Evolutionary conservation across 495 filamentous ascomycete species (phyloP), one percentile per base, ranked within the genome.

Genomic region (Parathielavia hyrcaniae): DNA sequence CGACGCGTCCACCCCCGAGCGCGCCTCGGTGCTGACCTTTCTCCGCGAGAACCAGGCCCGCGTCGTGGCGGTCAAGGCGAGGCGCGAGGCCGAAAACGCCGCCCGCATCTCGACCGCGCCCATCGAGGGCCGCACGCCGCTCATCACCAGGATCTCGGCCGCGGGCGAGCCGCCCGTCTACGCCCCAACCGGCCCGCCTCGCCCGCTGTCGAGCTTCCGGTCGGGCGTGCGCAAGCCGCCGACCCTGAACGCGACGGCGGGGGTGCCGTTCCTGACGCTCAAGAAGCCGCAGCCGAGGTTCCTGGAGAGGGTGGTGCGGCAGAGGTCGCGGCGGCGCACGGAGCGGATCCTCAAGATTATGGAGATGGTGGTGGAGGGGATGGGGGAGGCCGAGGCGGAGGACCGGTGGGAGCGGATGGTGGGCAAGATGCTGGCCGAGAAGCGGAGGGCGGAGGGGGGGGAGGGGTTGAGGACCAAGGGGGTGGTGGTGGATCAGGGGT

Each of bases 241-340:
- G 0, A 69, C 69, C 0, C 67, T 90, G 2, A 80, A 81, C 58
- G 60, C 55, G 1, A 80, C 82, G 3, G 71, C 73, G 39, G 80
- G 78, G 30, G 60, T 87, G n/a, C 86, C 89, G 0, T 85, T 91
- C 57, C 69, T 93, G 44, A 82, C 87, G 23, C 67, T 88, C 50
- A 79, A 75, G 59, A 90, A 90, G 66, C 86, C 87, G 9, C 86
- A 89, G 63, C 77, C 86, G 6, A 61, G 65, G 34, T 70, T 70
- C 38, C 71, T 91, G 5, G 80, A 77, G 58, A 69, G 78, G 4
- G 71, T 86, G 0, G 67, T 93, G 13, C 68, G 76, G 10, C 69
- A 79, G 34, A 85, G 80, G 52, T 59, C 80, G 17, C 11, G 61
- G 20, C 22, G 64, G 1, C 84, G 85, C 82, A 80, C 85, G 65